Base-by-base conservation (phyloP, 2,329 filamentous ascomycete species). In the Colletotrichum sp. region DNA sequence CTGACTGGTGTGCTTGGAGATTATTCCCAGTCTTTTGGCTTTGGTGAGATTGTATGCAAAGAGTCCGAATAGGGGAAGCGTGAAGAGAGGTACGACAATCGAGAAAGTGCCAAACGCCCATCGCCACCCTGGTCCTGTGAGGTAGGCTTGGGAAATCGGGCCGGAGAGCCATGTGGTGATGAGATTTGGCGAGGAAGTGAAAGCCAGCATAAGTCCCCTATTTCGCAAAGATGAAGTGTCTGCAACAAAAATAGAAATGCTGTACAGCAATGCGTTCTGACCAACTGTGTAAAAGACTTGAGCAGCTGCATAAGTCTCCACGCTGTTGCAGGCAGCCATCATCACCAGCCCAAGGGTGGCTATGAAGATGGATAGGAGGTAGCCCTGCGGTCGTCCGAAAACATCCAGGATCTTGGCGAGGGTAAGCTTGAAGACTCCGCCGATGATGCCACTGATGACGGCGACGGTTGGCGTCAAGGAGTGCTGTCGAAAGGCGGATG, bases 301-400 rank as follows among this genome's bases (percentile, higher is more conserved):
- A 0, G 77, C 78, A 18, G 78, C 79, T 24, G 74, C 76, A 63
- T 78, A 79, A 1, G 86, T 87, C 28, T 85, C 81, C 9, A 90
- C 83, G 43, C 85, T 86, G 6, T 86, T 83, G 78, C 86, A 91
- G 0, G 85, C 84, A 16, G 91, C 91, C 84, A 90, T 91, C 78
- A 92, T 84, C 62, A 90, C 85, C 74, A 91, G 62, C 4, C 86
- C 84, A 63, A 89, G 83, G 65, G 88, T 84, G 67, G 80, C 82
- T 28, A 83, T 73, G 8, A 79, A 34, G 8, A 84, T 75, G 52
- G 79, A 81, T 32, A 85, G 59, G 3, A 79, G 75, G 70, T 83
- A 84, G 8, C 81, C 81, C 71, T 85, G 80, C 4, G 81, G 79
- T 26, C 84, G 82, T 21, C 83, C 83, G 76, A 81, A 85, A 16